Conservation (phyloP, 306 rosid genomes). For the Corylus heterophylla region DNA sequence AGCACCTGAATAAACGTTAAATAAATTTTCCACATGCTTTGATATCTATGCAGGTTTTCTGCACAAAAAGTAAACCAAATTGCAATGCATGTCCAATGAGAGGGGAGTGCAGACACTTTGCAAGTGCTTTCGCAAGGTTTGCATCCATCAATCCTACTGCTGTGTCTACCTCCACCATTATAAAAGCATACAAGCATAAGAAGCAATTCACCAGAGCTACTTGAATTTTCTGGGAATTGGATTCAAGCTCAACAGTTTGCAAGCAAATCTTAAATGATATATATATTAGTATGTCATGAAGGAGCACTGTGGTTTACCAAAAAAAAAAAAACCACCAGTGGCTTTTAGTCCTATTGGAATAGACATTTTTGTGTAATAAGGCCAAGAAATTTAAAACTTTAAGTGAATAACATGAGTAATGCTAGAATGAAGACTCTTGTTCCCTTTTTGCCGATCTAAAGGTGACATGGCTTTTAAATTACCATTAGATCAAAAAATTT, state of each 20-base stretch:
- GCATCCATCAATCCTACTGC: conserved; percentile 26
- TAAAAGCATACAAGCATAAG: neutral
- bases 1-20: conserved; percentile 18
- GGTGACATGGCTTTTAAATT: too few relatives aligned
- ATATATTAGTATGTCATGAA: conserved; percentile 18
- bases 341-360: neutral
- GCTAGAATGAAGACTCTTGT: too few relatives aligned
- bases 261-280: conserved; percentile 14
- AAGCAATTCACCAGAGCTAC: neutral
- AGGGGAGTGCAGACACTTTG: conserved; percentile 98
- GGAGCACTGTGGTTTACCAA: neutral
- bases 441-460: too few relatives aligned
- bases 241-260: conserved; percentile 18
- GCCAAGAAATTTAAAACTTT: neutral
- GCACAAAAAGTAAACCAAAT: conserved; percentile 89
- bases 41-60: conserved; percentile 70
- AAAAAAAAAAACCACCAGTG: neutral
- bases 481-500: too few relatives aligned
- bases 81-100: conserved; percentile 99
- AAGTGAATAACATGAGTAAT: neutral
- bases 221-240: neutral
- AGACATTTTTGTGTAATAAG: neutral
- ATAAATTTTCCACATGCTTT: conserved; percentile 28
- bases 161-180: conserved; percentile 17
- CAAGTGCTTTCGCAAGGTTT: conserved; percentile 99